Evolutionary conservation across 306 rosid genomes (phyloP).

Genomic region (Vicia villosa): DNA sequence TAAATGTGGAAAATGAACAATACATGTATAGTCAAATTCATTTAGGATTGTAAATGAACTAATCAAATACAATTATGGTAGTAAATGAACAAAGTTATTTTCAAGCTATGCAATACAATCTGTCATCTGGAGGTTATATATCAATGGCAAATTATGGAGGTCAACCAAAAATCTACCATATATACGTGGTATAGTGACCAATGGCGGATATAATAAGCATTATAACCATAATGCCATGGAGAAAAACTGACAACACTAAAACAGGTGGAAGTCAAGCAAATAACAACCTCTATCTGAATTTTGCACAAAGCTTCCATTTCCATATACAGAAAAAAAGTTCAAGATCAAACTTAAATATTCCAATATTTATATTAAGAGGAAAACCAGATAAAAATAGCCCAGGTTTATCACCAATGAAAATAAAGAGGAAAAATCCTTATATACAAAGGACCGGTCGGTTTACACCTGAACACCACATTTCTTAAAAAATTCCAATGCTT

Average conservation of each 20-base stretch:
- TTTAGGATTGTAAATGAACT: slow-evolving; percentile 7
- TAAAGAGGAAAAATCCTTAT: neutral
- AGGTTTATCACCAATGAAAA: neutral
- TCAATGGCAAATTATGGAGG: neutral
- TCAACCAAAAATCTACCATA: neutral
- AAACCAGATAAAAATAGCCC: neutral
- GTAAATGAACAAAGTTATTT: slow-evolving; percentile 9
- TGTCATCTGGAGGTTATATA: slow-evolving; percentile 9
- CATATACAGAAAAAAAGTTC: neutral
- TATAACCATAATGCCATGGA: neutral
- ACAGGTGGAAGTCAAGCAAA: neutral
- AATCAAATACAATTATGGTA: neutral
- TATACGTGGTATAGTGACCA: neutral
- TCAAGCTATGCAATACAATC: slow-evolving; percentile 18
- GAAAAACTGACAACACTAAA: neutral
- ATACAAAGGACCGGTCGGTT: neutral
- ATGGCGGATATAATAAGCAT: neutral
- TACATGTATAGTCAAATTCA: slow-evolving; percentile 2
- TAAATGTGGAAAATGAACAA: slow-evolving; percentile 16
- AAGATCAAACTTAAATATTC: slow-evolving; percentile 12
- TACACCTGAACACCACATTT: slow-evolving; percentile 1
- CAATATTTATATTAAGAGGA: neutral
- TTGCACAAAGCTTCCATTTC: slow-evolving; percentile 6
- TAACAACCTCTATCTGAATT: too few relatives aligned
- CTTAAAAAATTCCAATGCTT: too few relatives aligned